Evolutionary conservation across 2,329 filamentous ascomycete species (phyloP).

Genomic region (Trichoderma sp.): DNA sequence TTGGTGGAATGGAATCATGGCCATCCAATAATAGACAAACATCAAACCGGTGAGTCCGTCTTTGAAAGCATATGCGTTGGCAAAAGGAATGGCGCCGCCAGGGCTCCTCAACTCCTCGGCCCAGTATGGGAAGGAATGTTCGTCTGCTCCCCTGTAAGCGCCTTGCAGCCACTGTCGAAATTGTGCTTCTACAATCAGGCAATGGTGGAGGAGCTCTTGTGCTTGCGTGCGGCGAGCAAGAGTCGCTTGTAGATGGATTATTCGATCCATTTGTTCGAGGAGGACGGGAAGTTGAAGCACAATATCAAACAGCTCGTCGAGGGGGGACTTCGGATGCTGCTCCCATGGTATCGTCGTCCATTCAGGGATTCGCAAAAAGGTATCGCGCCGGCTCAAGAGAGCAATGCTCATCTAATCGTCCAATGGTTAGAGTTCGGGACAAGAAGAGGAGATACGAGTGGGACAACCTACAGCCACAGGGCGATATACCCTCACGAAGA

Average conservation of each 20-base stretch:
- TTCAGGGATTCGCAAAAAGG: constrained; percentile 55
- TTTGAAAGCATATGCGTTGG: constrained; percentile 50
- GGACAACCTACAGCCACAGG: constrained; percentile 53
- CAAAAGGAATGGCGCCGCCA: constrained; percentile 48
- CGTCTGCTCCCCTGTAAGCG: constrained; percentile 37
- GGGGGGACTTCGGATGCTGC: constrained; percentile 52
- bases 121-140: constrained; percentile 47
- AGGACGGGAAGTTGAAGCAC: constrained; percentile 52
- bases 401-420: constrained; percentile 49
- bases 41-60: constrained; percentile 50
- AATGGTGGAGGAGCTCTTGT: constrained; percentile 53
- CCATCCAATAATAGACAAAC: constrained; percentile 59
- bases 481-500: constrained; percentile 60
- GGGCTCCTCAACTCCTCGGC: constrained; percentile 39
- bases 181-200: constrained; percentile 52
- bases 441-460: neutral
- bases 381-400: constrained; percentile 54
- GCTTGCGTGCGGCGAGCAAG: constrained; percentile 49
- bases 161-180: constrained; percentile 53
- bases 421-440: neutral
- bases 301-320: constrained; percentile 59
- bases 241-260: constrained; percentile 47
- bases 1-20: constrained; percentile 54
- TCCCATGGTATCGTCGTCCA: constrained; percentile 59
- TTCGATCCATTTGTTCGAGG: constrained; percentile 50